A percentile compares a stretch with the other conserved stretches of the same genome.
Evolutionary conservation across 1,284 basidiomycete species (phyloP).

Genomic region (Malassezia caprae): DNA sequence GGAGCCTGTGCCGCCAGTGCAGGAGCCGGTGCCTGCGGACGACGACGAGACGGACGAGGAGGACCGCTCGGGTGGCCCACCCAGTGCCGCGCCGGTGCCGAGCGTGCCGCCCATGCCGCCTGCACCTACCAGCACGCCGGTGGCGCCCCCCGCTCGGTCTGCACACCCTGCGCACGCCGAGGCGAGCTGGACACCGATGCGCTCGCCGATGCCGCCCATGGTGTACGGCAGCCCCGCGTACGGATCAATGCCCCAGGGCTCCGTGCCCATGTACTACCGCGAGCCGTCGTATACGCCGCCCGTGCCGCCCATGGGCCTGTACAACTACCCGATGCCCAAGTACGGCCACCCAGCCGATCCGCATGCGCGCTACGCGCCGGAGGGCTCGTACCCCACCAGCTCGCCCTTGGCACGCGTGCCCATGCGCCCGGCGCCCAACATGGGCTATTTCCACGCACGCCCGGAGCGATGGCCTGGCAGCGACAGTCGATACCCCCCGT

Average conservation of each 20-base stretch:
- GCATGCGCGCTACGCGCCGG: neutral
- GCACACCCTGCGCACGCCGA: neutral
- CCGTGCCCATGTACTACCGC: slow-evolving; percentile 6
- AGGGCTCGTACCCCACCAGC: neutral
- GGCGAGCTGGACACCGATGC: slow-evolving; percentile 1
- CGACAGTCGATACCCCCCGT: neutral
- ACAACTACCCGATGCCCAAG: slow-evolving; percentile 5
- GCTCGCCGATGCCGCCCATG: neutral
- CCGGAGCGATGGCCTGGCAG: slow-evolving; percentile 1
- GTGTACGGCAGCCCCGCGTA: neutral
- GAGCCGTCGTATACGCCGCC: neutral
- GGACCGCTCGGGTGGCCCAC: neutral
- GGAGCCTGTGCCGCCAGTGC: neutral
- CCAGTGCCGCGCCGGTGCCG: neutral
- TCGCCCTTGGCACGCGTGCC: neutral
- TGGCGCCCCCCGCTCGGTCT: neutral
- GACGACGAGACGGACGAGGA: slow-evolving; percentile 18
- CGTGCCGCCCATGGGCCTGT: slow-evolving; percentile 6
- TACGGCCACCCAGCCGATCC: neutral
- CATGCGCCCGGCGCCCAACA: slow-evolving; percentile 7
- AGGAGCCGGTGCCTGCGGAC: neutral
- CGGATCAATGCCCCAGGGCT: neutral
- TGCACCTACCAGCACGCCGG: neutral
- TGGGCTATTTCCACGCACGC: slow-evolving; percentile 10
- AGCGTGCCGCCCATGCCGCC: neutral